Conservation (phyloP, 148 eudicot species). For the Pouteria glomerata region DNA sequence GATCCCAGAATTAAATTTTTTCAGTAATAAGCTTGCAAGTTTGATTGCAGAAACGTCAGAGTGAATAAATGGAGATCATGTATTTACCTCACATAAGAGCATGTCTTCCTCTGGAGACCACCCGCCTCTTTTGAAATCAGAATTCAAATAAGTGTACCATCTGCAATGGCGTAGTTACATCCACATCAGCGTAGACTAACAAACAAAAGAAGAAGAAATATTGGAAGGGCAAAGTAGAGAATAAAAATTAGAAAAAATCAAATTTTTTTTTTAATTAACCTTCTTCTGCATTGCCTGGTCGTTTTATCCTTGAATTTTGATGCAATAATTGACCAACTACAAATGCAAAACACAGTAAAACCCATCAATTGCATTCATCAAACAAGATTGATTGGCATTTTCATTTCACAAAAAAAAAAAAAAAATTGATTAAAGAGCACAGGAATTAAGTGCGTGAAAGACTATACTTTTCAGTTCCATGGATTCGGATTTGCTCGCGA, state of each 20-base stretch:
- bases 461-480: conserved; percentile 80
- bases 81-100: conserved; percentile 86
- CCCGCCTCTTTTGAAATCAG: conserved; percentile 93
- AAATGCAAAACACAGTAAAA: conserved; percentile 3
- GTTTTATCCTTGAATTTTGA: conserved; percentile 90
- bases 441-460: not conserved
- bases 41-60: no score
- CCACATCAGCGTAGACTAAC: conserved; percentile 8
- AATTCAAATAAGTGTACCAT: conserved; percentile 92
- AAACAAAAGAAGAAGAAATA: not conserved
- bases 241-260: not conserved
- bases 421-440: not conserved
- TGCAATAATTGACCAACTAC: conserved; percentile 88
- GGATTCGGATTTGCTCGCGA: conserved; percentile 68
- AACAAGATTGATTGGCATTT: not conserved
- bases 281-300: conserved; percentile 92
- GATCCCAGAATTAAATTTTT: no score
- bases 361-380: conserved; percentile 15
- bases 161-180: conserved; percentile 30
- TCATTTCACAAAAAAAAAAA: not conserved
- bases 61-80: not conserved
- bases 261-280: conserved; percentile 32
- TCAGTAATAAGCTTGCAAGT: no score
- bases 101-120: conserved; percentile 98
- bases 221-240: conserved; percentile 7